Conservation (phyloP, 495 filamentous ascomycete species). For the Rostrohypoxylon terebratum region DNA sequence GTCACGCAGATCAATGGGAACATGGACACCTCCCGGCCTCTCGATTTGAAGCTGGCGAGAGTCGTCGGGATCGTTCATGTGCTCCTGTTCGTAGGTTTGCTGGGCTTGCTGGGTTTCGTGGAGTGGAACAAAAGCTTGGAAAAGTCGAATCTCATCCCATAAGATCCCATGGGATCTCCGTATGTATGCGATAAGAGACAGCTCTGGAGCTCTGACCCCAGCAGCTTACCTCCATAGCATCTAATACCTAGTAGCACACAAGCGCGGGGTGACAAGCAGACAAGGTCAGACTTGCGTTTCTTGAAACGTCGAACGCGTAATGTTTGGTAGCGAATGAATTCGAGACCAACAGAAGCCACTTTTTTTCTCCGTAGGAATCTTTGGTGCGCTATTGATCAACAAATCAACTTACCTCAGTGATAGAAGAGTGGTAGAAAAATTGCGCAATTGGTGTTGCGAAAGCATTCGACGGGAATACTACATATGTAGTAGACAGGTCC, state of each 20-base stretch:
- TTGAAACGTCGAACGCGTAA: slow-evolving; percentile 48
- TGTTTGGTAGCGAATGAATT: slow-evolving; percentile 38
- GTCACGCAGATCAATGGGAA: slow-evolving; percentile 21
- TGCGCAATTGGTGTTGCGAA: slow-evolving; percentile 42
- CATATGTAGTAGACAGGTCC: slow-evolving; percentile 22
- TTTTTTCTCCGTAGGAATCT: slow-evolving; percentile 26
- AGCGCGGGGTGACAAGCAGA: slow-evolving; percentile 9
- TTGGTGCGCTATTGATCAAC: slow-evolving; percentile 40
- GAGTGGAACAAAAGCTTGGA: slow-evolving; percentile 15
- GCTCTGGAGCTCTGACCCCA: slow-evolving; percentile 17
- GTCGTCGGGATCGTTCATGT: slow-evolving; percentile 3
- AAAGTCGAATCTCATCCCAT: slow-evolving; percentile 23
- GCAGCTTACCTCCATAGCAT: neutral
- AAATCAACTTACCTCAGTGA: slow-evolving; percentile 18
- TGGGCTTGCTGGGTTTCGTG: slow-evolving; percentile 7
- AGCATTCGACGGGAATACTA: slow-evolving; percentile 34
- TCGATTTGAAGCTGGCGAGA: slow-evolving; percentile 27
- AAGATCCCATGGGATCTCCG: slow-evolving; percentile 24
- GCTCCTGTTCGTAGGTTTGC: slow-evolving; percentile 1
- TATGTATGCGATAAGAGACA: slow-evolving; percentile 38
- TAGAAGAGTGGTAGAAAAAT: slow-evolving; percentile 13
- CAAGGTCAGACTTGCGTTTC: slow-evolving; percentile 43
- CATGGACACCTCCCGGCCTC: slow-evolving; percentile 9
- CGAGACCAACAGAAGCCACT: slow-evolving; percentile 35
- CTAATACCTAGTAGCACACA: neutral